Percentiles rank a stretch among this genome's conserved stretches.
These are phyloP conservation scores for Candida sojae DNA, from an alignment of 1,139 yeast genomes.

Conservation along the genomic window DNA sequence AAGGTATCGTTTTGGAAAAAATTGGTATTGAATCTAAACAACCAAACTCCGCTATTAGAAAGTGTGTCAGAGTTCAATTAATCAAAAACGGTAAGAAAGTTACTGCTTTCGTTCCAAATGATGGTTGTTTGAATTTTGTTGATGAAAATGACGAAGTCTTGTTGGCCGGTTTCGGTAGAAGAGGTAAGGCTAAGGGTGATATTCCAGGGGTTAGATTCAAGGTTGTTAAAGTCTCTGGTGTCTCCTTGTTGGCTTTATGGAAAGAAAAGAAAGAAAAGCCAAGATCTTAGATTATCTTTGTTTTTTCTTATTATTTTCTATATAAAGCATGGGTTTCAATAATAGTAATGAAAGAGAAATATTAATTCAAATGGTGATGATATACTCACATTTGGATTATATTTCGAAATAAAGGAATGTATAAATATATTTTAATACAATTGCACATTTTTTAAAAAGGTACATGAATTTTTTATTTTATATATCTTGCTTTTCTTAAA, in stretches of 20 bases:
- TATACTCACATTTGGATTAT: not conserved
- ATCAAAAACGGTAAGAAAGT: conserved; percentile 99
- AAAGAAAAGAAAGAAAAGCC: conserved; percentile 99
- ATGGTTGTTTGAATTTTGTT: conserved; percentile 99
- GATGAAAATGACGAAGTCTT: conserved; percentile 99
- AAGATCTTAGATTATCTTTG: conserved; percentile 67
- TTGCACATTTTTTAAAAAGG: conserved; percentile 4
- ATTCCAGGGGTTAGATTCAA: conserved; percentile 99
- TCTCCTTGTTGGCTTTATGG: conserved; percentile 99
- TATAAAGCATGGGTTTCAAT: not conserved
- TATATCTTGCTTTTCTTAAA: not conserved
- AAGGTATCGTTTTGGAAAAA: conserved; percentile 99
- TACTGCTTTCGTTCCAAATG: conserved; percentile 99
- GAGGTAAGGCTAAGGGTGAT: conserved; percentile 99
- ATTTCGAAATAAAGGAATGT: conserved; percentile 2
- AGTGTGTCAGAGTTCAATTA: conserved; percentile 99
- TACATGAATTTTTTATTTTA: not conserved
- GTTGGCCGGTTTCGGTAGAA: conserved; percentile 99
- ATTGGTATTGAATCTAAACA: conserved; percentile 99
- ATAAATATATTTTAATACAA: conserved; percentile 16
- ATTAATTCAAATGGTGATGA: not conserved
- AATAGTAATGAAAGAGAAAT: conserved; percentile 4
- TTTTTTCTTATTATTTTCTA: not conserved
- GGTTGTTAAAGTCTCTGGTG: conserved; percentile 99
- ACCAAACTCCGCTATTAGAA: conserved; percentile 99